Evolutionary conservation across 768 basidiomycete genomes (phyloP), one percentile per base, ranked within the genome.

Genomic region (Favolaschia claudopus): DNA sequence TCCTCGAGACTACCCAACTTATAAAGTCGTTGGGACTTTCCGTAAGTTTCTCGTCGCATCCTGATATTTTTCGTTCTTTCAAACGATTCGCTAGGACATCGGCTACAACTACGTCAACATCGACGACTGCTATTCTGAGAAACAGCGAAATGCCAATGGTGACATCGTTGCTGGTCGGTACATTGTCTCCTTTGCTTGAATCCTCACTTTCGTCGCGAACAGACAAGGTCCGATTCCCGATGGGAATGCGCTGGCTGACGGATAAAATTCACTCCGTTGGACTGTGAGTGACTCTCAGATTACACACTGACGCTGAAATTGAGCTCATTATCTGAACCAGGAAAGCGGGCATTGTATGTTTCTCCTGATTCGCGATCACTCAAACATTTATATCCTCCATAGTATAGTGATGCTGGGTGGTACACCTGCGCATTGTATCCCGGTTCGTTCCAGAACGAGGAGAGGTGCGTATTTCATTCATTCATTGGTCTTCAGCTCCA

Each of bases 331-430:
- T n/a, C n/a, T n/a, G n/a, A n/a, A n/a, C n/a, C 59, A 87, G 86
- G 49, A 83, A 85, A 76, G 81, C 85, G 17, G 87, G 87, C 7
- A 88, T 89, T 48, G 87, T 88, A 64, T 62, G 83, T 66, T 22
- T 39, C 27, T 17, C 14, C 12, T 27, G 36, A 17, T 43, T 33
- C 37, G 7, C 56, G 9, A 24, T 24, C 17, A 31, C 47, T 31
- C 28, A 6, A 32, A 5, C n/a, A 0, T 22, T 33, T 28, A 10
- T 15, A 5, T 37, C 10, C 44, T 33, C 14, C n/a, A 31, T 42
- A 87, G 87, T 89, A 89, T 60, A 84, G 87, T 57, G 86, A 88
- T 63, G 80, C 88, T 0, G 88, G 88, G 19, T 89, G 87, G 87
- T 86, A 81, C 65, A 89, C 88, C 24, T 89, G 88, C 63, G 79